These are phyloP conservation scores for Penicillium psychrosexuale DNA, from an alignment of 2,329 filamentous ascomycete species.

Conservation along the genomic window DNA sequence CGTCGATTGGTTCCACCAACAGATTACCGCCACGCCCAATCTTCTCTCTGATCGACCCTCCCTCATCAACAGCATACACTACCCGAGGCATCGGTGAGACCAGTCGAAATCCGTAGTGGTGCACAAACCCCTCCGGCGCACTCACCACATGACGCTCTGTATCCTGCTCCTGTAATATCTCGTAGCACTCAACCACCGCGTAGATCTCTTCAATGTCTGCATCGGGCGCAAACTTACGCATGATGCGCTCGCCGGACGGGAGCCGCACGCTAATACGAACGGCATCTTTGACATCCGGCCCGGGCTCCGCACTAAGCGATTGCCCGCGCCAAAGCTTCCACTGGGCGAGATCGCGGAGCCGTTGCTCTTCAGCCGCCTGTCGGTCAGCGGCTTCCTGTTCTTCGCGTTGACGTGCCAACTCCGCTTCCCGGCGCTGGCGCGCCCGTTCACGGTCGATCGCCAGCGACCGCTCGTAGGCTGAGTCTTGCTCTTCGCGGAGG, in stretches of 20 bases:
- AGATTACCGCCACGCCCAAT: conserved; percentile 83
- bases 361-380: conserved; percentile 59
- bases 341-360: conserved; percentile 56
- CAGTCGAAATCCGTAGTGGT: conserved; percentile 80
- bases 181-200: conserved; percentile 91
- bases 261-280: conserved; percentile 67
- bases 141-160: conserved; percentile 35
- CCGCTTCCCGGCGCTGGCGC: conserved; percentile 71
- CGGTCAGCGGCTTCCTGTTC: conserved; percentile 66
- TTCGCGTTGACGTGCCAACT: conserved; percentile 58
- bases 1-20: conserved; percentile 70
- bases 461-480: conserved; percentile 86
- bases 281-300: conserved; percentile 60
- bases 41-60: conserved; percentile 64
- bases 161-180: conserved; percentile 53
- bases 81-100: conserved; percentile 81
- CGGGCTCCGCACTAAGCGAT: conserved; percentile 66
- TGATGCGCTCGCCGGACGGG: conserved; percentile 67
- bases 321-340: conserved; percentile 80
- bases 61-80: conserved; percentile 68
- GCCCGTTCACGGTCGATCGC: conserved; percentile 84
- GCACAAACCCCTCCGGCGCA: conserved; percentile 67
- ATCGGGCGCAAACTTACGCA: conserved; percentile 69
- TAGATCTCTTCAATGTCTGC: conserved; percentile 83
- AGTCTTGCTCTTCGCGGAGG: conserved; percentile 84